Conservation (phyloP, 768 basidiomycete species). For the Serendipita indica region DNA sequence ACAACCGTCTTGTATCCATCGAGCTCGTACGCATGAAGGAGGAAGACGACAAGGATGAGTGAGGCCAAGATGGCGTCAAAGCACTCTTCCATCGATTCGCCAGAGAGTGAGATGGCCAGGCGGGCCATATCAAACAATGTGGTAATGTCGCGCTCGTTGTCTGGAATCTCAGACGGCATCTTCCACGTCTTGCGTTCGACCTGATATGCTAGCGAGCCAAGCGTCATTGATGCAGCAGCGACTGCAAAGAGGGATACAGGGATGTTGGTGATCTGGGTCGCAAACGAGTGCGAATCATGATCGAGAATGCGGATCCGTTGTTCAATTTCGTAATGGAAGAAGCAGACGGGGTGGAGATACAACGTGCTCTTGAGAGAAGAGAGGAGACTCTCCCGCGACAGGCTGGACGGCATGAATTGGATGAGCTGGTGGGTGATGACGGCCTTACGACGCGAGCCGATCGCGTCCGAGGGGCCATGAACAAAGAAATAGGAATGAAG, state of each 20-base stretch:
- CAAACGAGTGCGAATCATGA: neutral
- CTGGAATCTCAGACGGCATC: neutral
- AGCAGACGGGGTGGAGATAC: neutral
- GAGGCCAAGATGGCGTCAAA: neutral
- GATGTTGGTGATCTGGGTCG: neutral
- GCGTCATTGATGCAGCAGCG: neutral
- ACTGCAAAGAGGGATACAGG: neutral
- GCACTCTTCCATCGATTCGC: neutral
- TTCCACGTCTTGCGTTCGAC: neutral
- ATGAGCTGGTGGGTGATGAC: neutral
- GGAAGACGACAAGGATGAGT: conserved; percentile 2
- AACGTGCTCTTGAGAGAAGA: neutral
- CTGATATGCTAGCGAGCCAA: neutral
- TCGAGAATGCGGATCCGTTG: neutral
- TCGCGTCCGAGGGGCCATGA: neutral
- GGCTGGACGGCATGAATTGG: neutral
- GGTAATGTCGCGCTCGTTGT: conserved; percentile 4
- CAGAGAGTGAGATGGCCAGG: neutral
- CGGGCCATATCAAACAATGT: neutral
- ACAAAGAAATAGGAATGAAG: neutral
- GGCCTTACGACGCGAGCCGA: neutral
- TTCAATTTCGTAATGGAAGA: neutral
- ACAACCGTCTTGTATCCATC: conserved; percentile 2
- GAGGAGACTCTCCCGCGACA: neutral
- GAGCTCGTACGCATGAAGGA: neutral